These are phyloP conservation scores for Arthrobotrys conoides DNA, from an alignment of 2,329 filamentous ascomycete species.

Conservation along the genomic window DNA sequence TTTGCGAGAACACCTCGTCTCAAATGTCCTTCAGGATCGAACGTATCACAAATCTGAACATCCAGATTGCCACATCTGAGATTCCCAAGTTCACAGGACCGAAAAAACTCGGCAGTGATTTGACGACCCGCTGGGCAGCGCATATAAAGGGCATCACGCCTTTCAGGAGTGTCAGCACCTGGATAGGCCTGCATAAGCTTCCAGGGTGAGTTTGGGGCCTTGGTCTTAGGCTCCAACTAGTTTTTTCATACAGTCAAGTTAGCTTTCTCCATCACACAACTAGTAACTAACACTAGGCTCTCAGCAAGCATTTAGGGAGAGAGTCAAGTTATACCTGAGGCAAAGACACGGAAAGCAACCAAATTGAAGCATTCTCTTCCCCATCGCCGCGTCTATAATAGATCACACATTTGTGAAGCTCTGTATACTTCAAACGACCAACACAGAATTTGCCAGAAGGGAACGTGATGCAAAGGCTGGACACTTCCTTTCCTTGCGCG, in stretches of 20 bases:
- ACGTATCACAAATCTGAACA: neutral
- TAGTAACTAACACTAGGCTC: no score
- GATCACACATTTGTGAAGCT: neutral
- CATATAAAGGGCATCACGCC: constrained; percentile 8
- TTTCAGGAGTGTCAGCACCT: neutral
- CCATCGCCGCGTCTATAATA: constrained; percentile 16
- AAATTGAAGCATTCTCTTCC: neutral
- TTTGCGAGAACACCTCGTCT: neutral
- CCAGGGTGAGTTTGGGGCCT: constrained; percentile 13
- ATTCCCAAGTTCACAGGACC: neutral
- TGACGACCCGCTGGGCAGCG: neutral
- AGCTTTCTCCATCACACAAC: neutral
- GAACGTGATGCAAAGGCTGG: constrained; percentile 13
- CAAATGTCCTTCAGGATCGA: neutral
- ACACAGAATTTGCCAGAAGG: constrained; percentile 1
- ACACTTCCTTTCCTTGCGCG: neutral
- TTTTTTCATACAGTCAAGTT: neutral
- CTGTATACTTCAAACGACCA: constrained; percentile 22
- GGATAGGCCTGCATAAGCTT: neutral
- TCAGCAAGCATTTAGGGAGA: neutral
- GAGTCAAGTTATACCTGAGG: constrained; percentile 15
- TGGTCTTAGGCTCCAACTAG: constrained; percentile 12
- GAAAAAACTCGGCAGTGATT: constrained; percentile 17
- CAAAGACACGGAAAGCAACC: neutral
- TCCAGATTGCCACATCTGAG: neutral